These are phyloP conservation scores for Phytomonas francai DNA, from an alignment of 208 protist species.

Conservation along the genomic window DNA sequence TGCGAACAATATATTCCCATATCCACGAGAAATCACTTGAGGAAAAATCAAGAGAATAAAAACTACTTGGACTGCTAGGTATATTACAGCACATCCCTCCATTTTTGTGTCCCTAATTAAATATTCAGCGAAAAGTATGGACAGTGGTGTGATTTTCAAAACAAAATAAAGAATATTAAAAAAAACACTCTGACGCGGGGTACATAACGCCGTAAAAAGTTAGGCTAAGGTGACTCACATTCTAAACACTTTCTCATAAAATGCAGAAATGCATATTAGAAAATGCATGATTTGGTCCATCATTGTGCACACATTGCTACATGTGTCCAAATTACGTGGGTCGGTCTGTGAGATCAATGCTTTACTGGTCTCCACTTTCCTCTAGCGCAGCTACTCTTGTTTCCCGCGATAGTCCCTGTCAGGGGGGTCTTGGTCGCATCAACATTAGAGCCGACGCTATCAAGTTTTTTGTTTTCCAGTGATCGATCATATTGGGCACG, in stretches of 20 bases:
- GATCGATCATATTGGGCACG: constrained; percentile 57
- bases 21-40: background rate
- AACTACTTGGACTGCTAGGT: background rate
- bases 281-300: background rate
- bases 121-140: background rate
- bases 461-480: background rate
- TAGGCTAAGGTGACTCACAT: background rate
- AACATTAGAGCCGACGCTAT: background rate
- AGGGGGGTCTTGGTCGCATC: background rate
- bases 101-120: background rate
- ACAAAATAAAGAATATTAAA: constrained; percentile 11
- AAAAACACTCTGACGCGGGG: background rate
- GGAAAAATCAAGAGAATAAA: background rate
- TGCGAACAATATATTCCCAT: background rate
- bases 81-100: background rate
- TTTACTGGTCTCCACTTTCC: background rate
- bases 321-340: background rate
- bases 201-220: constrained; percentile 6
- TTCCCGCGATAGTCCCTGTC: background rate
- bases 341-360: background rate
- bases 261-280: background rate
- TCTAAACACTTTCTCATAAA: background rate
- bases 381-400: background rate
- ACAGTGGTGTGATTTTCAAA: constrained; percentile 7
- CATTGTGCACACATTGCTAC: background rate